phyloP scores from a whole-genome alignment of 75 land plant species.

The Pinus tabuliformis region DNA sequence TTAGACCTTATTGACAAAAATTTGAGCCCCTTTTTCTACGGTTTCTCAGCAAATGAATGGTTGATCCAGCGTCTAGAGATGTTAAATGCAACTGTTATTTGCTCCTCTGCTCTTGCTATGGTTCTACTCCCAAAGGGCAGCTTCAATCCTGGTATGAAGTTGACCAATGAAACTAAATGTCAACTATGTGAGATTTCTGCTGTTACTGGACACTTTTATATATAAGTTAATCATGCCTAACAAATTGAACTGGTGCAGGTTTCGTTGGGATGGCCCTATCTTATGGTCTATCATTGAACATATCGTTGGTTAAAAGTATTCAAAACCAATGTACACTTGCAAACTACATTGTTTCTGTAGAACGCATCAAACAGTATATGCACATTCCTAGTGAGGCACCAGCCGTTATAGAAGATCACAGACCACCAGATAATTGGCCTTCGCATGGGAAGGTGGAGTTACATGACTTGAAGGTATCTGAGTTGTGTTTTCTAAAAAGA shows the following conservation, averaged over 20 bases:
- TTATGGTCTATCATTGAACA: conserved; percentile 52
- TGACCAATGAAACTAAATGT: not conserved
- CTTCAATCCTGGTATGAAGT: not conserved
- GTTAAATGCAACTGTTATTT: conserved; percentile 15
- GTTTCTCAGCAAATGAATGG: not conserved
- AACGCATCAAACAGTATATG: conserved; percentile 50
- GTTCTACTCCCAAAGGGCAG: conserved; percentile 25
- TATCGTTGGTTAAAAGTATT: conserved; percentile 24
- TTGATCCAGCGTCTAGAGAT: conserved; percentile 5
- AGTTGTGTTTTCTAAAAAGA: not conserved
- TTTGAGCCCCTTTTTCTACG: conserved; percentile 41
- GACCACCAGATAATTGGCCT: conserved; percentile 73
- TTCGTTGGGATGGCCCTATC: not conserved
- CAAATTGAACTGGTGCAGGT: conserved; percentile 17
- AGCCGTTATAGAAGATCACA: conserved; percentile 46
- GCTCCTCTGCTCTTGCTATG: conserved; percentile 32
- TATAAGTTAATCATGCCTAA: not conserved
- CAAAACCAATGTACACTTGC: conserved; percentile 42
- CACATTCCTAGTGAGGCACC: conserved; percentile 81
- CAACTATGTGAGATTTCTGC: not conserved
- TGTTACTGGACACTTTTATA: not conserved
- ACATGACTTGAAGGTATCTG: conserved; percentile 57
- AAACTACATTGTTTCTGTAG: conserved; percentile 8
- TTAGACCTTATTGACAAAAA: conserved; percentile 18
- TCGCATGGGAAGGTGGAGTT: conserved; percentile 66